These are phyloP conservation scores for Leccinum arenicola DNA, from an alignment of 768 basidiomycete genomes.

Conservation along the genomic window DNA sequence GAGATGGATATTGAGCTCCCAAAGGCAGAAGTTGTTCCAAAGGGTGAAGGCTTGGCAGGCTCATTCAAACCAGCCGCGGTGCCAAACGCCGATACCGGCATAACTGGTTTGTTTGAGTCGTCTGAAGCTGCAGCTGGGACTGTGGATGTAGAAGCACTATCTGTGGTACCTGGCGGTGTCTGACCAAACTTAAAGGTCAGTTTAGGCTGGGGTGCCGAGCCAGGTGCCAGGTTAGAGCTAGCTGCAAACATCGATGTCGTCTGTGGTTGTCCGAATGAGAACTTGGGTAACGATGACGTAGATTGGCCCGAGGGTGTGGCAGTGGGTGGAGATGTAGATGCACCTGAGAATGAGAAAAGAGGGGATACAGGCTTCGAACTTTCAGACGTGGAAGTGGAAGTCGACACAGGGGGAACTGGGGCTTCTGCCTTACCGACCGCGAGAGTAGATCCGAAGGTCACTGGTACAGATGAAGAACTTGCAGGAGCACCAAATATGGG, in stretches of 20 bases:
- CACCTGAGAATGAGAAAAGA: slow-evolving; percentile 22
- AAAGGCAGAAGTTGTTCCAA: slow-evolving; percentile 19
- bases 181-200: slow-evolving; percentile 20
- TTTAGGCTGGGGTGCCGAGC: slow-evolving; percentile 22
- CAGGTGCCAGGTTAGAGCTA: slow-evolving; percentile 1
- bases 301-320: slow-evolving; percentile 6
- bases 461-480: neutral
- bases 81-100: slow-evolving; percentile 22
- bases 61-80: slow-evolving; percentile 17
- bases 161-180: slow-evolving; percentile 21
- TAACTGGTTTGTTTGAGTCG: slow-evolving; percentile 26
- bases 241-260: slow-evolving; percentile 4
- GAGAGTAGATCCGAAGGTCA: slow-evolving; percentile 10
- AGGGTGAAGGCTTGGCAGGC: slow-evolving; percentile 24
- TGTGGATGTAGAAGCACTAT: slow-evolving; percentile 16
- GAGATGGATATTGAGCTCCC: slow-evolving; percentile 17
- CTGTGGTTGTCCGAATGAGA: slow-evolving; percentile 25
- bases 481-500: slow-evolving; percentile 19
- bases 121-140: slow-evolving; percentile 15
- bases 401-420: neutral
- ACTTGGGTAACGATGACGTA: slow-evolving; percentile 17
- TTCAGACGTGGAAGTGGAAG: slow-evolving; percentile 2
- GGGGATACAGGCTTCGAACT: slow-evolving; percentile 14
- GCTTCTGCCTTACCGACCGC: slow-evolving; percentile 8
- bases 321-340: slow-evolving; percentile 9